These are phyloP conservation scores for Cercospora nicotianae DNA, from an alignment of 2,329 filamentous ascomycete genomes.

Conservation along the genomic window DNA sequence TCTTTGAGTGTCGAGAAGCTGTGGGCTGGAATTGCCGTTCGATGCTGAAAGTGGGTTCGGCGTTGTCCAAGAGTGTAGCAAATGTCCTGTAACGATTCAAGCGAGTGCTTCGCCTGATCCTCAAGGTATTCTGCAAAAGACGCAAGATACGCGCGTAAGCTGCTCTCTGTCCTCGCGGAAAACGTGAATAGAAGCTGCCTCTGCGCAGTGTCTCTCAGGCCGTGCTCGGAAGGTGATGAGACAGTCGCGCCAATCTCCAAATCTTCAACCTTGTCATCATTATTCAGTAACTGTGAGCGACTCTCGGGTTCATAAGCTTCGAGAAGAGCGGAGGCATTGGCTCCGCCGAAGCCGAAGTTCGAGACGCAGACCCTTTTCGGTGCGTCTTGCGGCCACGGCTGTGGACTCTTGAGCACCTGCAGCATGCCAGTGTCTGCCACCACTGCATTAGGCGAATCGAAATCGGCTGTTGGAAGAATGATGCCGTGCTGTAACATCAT, in stretches of 20 bases:
- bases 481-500: slow-evolving; percentile 6
- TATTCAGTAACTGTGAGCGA: not conserved
- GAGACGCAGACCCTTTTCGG: slow-evolving; percentile 17
- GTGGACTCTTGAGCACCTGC: slow-evolving; percentile 13
- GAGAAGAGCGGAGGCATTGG: slow-evolving; percentile 3
- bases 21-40: not conserved
- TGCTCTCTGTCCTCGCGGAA: not conserved
- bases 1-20: not conserved
- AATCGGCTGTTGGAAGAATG: slow-evolving; percentile 24
- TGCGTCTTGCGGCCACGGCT: slow-evolving; percentile 4
- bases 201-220: not conserved
- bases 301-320: not conserved
- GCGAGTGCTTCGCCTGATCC: not conserved
- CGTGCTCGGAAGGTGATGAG: not conserved
- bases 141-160: not conserved
- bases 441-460: slow-evolving; percentile 23
- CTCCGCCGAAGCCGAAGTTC: slow-evolving; percentile 19
- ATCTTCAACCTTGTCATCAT: not conserved
- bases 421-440: slow-evolving; percentile 28
- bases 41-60: not conserved
- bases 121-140: not conserved
- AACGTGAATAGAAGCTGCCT: not conserved
- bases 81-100: not conserved
- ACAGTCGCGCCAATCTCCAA: not conserved
- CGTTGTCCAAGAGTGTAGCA: not conserved